Conservation (phyloP, 2,329 filamentous ascomycete species). For the Thielaviopsis euricoi region DNA sequence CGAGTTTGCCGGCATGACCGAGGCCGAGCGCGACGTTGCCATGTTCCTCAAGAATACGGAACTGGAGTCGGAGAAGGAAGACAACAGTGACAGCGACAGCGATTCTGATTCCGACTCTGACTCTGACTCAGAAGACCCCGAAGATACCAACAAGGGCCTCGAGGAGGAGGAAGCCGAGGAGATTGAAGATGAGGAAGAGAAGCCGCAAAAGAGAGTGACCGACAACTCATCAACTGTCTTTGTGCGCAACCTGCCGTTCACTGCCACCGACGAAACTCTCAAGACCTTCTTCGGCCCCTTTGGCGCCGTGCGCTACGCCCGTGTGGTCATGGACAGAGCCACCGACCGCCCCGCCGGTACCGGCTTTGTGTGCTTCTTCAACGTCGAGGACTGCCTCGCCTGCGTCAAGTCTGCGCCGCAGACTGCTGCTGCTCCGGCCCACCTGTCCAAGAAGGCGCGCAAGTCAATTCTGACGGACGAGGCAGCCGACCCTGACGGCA, state of each 20-base stretch:
- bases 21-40: slow-evolving; percentile 25
- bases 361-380: slow-evolving; percentile 87
- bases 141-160: slow-evolving; percentile 27
- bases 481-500: slow-evolving; percentile 60
- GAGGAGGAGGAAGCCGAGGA: slow-evolving; percentile 29
- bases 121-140: slow-evolving; percentile 27
- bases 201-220: slow-evolving; percentile 29
- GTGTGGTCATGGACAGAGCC: slow-evolving; percentile 72
- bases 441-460: slow-evolving; percentile 32
- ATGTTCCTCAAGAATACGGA: slow-evolving; percentile 42
- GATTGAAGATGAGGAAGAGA: slow-evolving; percentile 29
- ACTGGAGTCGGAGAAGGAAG: slow-evolving; percentile 39
- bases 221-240: slow-evolving; percentile 71
- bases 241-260: slow-evolving; percentile 87
- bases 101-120: slow-evolving; percentile 26
- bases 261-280: slow-evolving; percentile 63
- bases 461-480: slow-evolving; percentile 83
- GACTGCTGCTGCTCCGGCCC: slow-evolving; percentile 20
- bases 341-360: slow-evolving; percentile 83
- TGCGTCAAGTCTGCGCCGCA: slow-evolving; percentile 66
- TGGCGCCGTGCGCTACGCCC: slow-evolving; percentile 74
- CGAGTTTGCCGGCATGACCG: slow-evolving; percentile 16
- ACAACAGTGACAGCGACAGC: slow-evolving; percentile 31
- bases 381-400: slow-evolving; percentile 52
- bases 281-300: slow-evolving; percentile 79